Evolutionary conservation across 2,329 filamentous ascomycete species (phyloP).

Genomic region (Massarina eburnea): DNA sequence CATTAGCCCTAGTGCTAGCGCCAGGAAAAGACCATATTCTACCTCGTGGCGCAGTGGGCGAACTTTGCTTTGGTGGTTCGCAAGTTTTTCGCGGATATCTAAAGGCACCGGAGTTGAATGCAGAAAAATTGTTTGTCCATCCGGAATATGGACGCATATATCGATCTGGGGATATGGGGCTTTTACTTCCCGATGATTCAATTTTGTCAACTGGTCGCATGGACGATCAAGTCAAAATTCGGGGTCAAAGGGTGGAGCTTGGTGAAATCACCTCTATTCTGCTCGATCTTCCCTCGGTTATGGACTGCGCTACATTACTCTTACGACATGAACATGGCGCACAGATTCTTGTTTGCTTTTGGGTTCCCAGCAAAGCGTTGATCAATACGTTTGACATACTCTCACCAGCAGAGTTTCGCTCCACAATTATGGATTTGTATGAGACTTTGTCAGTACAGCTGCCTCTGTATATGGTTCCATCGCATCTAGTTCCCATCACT

Average conservation of each 20-base stretch:
- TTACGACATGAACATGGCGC: conserved; percentile 49
- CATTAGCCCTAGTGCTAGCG: conserved; percentile 68
- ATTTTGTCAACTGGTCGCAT: conserved; percentile 72
- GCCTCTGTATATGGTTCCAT: conserved; percentile 78
- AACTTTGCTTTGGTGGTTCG: conserved; percentile 83
- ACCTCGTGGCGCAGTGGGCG: conserved; percentile 73
- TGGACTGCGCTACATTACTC: conserved; percentile 67
- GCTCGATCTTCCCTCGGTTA: conserved; percentile 53
- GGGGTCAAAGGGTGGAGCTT: conserved; percentile 78
- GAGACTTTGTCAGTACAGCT: conserved; percentile 58
- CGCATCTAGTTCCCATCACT: conserved; percentile 69
- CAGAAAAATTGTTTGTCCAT: conserved; percentile 69
- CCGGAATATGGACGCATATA: conserved; percentile 72
- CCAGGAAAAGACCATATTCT: conserved; percentile 46
- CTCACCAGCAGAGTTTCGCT: conserved; percentile 32
- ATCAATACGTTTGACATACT: conserved; percentile 42
- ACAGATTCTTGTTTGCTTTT: conserved; percentile 67
- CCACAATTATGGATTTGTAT: conserved; percentile 51
- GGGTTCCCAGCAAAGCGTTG: conserved; percentile 51
- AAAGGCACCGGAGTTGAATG: conserved; percentile 63
- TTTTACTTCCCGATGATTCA: conserved; percentile 75
- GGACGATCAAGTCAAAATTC: conserved; percentile 80
- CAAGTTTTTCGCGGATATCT: conserved; percentile 78
- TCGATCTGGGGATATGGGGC: conserved; percentile 78
- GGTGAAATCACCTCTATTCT: conserved; percentile 71